Percentiles rank a stretch among this genome's conserved stretches.
phyloP scores from a whole-genome alignment of 306 rosid genomes.

The Rosa lucieae region DNA sequence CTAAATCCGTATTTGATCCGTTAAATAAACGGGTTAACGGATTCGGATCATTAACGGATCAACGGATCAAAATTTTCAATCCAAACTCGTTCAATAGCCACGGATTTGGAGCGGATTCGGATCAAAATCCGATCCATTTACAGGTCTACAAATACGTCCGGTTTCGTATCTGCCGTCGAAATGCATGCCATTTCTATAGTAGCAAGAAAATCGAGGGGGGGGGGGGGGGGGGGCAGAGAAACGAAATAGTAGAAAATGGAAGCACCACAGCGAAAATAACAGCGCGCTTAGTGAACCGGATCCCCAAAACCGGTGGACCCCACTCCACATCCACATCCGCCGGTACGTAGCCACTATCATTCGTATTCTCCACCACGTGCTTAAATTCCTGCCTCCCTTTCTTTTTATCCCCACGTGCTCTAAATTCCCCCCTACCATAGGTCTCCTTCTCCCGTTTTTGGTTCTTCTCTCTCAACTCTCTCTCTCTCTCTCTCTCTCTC shows the following conservation, averaged over 20 bases:
- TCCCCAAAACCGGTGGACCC: background rate
- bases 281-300: background rate
- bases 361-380: conserved; percentile 36
- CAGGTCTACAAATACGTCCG: too few relatives aligned
- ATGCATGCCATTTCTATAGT: background rate
- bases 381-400: conserved; percentile 12
- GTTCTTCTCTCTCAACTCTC: background rate
- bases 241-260: background rate
- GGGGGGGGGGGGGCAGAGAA: background rate
- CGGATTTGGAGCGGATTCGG: too few relatives aligned
- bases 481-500: background rate
- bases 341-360: background rate
- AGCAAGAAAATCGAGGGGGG: background rate
- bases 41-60: too few relatives aligned
- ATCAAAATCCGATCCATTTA: too few relatives aligned
- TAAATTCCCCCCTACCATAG: background rate
- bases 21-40: too few relatives aligned
- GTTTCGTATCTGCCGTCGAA: too few relatives aligned
- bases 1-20: too few relatives aligned
- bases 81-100: too few relatives aligned
- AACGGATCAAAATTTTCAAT: too few relatives aligned
- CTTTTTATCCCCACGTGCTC: background rate
- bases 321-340: background rate
- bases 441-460: background rate
- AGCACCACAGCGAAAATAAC: background rate